Conservation (phyloP, 164 flowering plant genomes). For the Protea cynaroides region DNA sequence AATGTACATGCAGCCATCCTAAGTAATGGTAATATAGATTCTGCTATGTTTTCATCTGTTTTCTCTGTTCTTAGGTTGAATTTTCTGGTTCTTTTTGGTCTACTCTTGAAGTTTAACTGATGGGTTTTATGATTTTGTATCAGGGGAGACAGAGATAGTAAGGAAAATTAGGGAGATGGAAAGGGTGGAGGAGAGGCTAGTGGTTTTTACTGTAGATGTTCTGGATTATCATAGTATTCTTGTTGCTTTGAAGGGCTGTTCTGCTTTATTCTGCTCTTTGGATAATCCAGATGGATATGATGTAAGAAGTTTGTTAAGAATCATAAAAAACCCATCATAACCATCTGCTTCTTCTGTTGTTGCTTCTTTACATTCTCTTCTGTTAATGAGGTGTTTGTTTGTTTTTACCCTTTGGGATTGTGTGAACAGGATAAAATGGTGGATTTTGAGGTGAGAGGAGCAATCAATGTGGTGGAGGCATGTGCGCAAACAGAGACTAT, state of each 20-base stretch:
- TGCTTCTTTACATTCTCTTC: neutral
- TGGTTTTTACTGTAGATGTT: conserved; percentile 40
- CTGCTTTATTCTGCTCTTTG: conserved; percentile 52
- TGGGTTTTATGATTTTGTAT: conserved; percentile 2
- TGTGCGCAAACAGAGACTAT: conserved; percentile 54
- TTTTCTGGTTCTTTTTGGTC: neutral
- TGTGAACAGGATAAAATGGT: conserved; percentile 41
- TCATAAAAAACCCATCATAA: neutral
- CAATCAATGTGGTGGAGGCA: conserved; percentile 69
- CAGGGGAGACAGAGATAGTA: conserved; percentile 36
- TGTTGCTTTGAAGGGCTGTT: conserved; percentile 46
- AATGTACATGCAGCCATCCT: conserved; percentile 62
- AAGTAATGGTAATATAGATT: conserved; percentile 23
- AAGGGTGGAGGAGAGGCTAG: conserved; percentile 31
- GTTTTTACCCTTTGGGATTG: conserved; percentile 3
- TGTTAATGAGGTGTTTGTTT: too few relatives aligned
- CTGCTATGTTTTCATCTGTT: neutral
- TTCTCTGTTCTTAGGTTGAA: neutral
- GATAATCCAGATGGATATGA: conserved; percentile 48
- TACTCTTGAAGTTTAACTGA: neutral
- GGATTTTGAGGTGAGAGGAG: conserved; percentile 70
- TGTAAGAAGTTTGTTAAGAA: conserved; percentile 24
- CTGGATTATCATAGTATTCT: conserved; percentile 60
- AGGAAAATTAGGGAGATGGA: conserved; percentile 40
- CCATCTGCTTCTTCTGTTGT: conserved; percentile 1